Percentiles rank a stretch among this genome's conserved stretches.
Conservation (phyloP, 208 protist genomes). For the Leishmania arabica region DNA sequence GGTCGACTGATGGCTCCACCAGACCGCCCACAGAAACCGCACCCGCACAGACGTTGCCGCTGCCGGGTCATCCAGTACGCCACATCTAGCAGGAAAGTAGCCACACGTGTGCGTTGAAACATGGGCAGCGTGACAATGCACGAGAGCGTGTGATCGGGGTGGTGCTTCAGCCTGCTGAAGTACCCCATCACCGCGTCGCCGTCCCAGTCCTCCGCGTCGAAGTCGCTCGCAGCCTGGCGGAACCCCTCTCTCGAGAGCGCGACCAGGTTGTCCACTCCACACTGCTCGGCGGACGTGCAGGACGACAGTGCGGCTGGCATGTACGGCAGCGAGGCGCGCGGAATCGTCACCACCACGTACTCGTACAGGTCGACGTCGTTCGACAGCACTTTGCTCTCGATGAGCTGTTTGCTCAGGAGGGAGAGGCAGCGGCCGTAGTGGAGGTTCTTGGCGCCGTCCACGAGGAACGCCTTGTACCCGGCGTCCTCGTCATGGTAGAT, state of each 20-base stretch:
- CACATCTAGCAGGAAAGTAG: constrained; percentile 59
- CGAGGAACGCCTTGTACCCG: constrained; percentile 41
- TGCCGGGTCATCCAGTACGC: constrained; percentile 58
- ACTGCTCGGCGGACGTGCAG: neutral
- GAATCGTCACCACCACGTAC: constrained; percentile 67
- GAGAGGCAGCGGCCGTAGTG: constrained; percentile 68
- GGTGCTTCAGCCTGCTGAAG: constrained; percentile 70
- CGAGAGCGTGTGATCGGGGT: constrained; percentile 62
- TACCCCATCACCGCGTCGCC: constrained; percentile 66
- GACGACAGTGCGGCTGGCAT: constrained; percentile 6
- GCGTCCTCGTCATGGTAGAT: constrained; percentile 52
- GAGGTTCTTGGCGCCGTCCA: constrained; percentile 71
- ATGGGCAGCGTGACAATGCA: constrained; percentile 74
- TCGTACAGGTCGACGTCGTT: constrained; percentile 85
- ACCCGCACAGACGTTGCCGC: constrained; percentile 62
- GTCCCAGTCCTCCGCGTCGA: constrained; percentile 55
- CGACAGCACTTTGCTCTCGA: constrained; percentile 70
- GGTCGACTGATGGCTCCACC: constrained; percentile 66
- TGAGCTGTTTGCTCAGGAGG: constrained; percentile 60
- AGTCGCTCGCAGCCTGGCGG: constrained; percentile 32
- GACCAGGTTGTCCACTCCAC: neutral
- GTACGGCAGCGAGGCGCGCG: constrained; percentile 47
- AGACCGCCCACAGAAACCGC: constrained; percentile 39
- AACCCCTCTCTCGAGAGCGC: constrained; percentile 34
- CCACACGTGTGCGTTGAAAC: constrained; percentile 61